Evolutionary conservation across 2,329 filamentous ascomycete genomes (phyloP).

Genomic region (Fusarium mangiferae): DNA sequence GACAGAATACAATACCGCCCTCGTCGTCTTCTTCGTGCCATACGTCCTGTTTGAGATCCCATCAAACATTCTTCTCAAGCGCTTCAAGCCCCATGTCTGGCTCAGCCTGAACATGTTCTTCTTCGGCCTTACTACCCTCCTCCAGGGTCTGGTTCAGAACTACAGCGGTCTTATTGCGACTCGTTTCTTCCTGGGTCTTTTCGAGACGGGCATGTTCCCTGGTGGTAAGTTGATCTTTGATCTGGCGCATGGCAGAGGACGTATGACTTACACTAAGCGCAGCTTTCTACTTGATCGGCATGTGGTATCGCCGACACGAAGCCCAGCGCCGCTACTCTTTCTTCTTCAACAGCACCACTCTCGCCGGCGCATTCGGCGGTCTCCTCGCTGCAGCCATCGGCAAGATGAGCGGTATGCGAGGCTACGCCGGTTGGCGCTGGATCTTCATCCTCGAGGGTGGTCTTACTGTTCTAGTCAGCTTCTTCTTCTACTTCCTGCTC

Average conservation of each 20-base stretch:
- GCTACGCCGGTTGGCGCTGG: conserved; percentile 82
- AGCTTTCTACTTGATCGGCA: conserved; percentile 77
- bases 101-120: conserved; percentile 84
- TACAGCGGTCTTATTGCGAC: conserved; percentile 82
- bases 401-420: conserved; percentile 79
- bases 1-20: conserved; percentile 76
- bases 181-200: conserved; percentile 85
- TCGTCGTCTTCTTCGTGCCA: conserved; percentile 85
- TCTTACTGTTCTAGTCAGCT: conserved; percentile 69
- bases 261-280: conserved; percentile 53
- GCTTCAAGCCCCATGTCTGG: conserved; percentile 71
- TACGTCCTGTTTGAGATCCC: conserved; percentile 80
- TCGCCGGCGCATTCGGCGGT: conserved; percentile 87
- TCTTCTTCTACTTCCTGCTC: conserved; percentile 75
- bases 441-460: conserved; percentile 83
- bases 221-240: conserved; percentile 45
- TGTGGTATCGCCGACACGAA: conserved; percentile 90
- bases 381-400: conserved; percentile 87
- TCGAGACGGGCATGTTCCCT: conserved; percentile 78
- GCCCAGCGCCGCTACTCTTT: conserved; percentile 93
- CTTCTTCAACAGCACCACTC: conserved; percentile 86
- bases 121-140: conserved; percentile 80
- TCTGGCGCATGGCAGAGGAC: background rate
- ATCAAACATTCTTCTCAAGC: conserved; percentile 74
- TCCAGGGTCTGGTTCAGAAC: conserved; percentile 81